Evolutionary conservation across 495 filamentous ascomycete genomes (phyloP), one percentile per base, ranked within the genome.

Genomic region (Oleoguttula mirabilis): DNA sequence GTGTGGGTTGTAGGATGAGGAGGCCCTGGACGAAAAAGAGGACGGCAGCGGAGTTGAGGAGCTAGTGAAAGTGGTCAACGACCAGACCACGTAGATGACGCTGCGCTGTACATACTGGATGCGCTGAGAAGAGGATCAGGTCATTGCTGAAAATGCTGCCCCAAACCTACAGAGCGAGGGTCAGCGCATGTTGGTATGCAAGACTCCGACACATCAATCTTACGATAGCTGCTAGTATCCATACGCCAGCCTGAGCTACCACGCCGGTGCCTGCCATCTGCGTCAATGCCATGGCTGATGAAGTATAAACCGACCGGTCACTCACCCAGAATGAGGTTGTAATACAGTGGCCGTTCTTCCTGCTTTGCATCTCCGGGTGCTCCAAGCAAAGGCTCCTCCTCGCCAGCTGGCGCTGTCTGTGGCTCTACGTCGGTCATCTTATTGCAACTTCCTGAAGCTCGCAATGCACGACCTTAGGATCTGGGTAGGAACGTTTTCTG

Each of bases 1-100:
- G 70, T 6, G 88, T 95, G 2, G 88, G 88, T 58, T 96, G 88
- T 22, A 95, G 73, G 55, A 94, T 64, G 25, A 96, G 77, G 54
- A 85, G 77, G 16, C 76, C 78, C 66, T 94, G 79, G 33, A 81
- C 71, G 43, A 84, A 67, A 28, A 85, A 63, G 41, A 92, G 67
- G 19, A 88, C 55, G 20, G 75, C 85, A 39, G 80, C 59, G 20
- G 78, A 79, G 55, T 88, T 88, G 42, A 92, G 75, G 33, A 94
- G 74, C 59, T 77, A 39, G 21, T 35, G 10, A 35, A 15, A 19
- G 32, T 35, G 32, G 19, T 6, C 32, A 15, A 10, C 19, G 12
- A 15, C 8, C 7, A 35, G 16, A 10, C 7, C 16, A 35, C 15
- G 20, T 21, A 35, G 22, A 25, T 35, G 17, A 28, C 15, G 35